Percentiles rank a stretch among this genome's conserved stretches.
Conservation (phyloP, 169 alveolate genomes). For the Babesia divergens region DNA sequence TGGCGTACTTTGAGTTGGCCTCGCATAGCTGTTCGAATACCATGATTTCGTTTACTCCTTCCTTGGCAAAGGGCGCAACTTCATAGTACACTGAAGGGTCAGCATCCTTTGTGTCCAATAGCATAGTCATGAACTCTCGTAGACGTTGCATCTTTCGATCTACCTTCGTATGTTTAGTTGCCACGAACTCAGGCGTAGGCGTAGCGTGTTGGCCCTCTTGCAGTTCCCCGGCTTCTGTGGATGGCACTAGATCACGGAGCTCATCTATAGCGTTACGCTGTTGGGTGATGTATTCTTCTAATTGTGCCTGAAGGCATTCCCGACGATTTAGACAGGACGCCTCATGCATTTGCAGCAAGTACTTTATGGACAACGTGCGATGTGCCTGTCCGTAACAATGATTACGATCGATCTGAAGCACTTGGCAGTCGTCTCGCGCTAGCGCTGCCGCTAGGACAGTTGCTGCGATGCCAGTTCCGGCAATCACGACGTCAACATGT, state of each 20-base stretch:
- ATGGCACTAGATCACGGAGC: neutral
- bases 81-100: neutral
- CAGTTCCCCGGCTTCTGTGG: neutral
- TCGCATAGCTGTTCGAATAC: slow-evolving; percentile 8
- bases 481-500: slow-evolving; percentile 42
- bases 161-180: neutral
- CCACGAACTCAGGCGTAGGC: neutral
- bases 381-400: slow-evolving; percentile 21
- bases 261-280: neutral
- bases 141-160: neutral
- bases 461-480: slow-evolving; percentile 56
- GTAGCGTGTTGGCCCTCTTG: neutral
- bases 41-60: neutral
- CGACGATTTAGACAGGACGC: neutral
- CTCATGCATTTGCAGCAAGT: slow-evolving; percentile 4
- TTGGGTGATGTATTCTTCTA: neutral
- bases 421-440: slow-evolving; percentile 15
- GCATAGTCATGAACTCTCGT: neutral
- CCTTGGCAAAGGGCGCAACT: slow-evolving; percentile 1
- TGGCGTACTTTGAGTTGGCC: slow-evolving; percentile 15
- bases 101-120: neutral
- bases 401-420: slow-evolving; percentile 40
- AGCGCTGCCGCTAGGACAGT: slow-evolving; percentile 39
- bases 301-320: neutral
- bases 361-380: slow-evolving; percentile 38